phyloP scores from a whole-genome alignment of 2,329 filamentous ascomycete genomes.

The Aspergillus luchuensis region DNA sequence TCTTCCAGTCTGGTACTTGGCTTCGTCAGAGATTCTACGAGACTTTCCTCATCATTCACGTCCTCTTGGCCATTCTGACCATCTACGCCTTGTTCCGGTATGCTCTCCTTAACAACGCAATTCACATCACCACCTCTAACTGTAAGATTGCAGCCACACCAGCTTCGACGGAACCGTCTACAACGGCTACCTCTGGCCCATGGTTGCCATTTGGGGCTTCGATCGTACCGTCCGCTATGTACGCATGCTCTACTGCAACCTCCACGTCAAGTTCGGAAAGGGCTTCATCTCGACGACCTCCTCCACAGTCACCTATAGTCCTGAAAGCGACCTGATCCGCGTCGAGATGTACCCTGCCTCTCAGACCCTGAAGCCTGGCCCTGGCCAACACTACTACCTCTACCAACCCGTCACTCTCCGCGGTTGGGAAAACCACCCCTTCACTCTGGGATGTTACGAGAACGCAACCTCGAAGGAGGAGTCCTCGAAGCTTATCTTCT shows the following conservation, averaged over 20 bases:
- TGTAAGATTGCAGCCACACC: slow-evolving; percentile 39
- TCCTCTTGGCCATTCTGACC: slow-evolving; percentile 39
- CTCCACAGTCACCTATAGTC: neutral
- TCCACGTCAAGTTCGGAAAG: slow-evolving; percentile 24
- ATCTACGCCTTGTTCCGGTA: slow-evolving; percentile 45
- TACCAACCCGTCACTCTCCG: slow-evolving; percentile 44
- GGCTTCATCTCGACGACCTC: neutral
- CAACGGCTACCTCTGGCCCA: slow-evolving; percentile 51
- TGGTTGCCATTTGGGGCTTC: slow-evolving; percentile 50
- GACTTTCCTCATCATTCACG: slow-evolving; percentile 43
- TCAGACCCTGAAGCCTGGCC: neutral
- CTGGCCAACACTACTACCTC: slow-evolving; percentile 52
- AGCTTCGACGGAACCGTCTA: slow-evolving; percentile 50
- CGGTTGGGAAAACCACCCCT: slow-evolving; percentile 54
- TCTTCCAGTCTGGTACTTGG: slow-evolving; percentile 7
- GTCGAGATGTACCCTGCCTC: neutral
- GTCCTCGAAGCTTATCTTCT: slow-evolving; percentile 18
- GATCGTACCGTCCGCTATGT: slow-evolving; percentile 37
- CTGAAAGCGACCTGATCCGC: neutral
- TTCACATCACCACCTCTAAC: neutral
- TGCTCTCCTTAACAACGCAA: neutral
- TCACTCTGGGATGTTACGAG: slow-evolving; percentile 38
- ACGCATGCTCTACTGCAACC: slow-evolving; percentile 46
- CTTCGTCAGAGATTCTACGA: slow-evolving; percentile 42
- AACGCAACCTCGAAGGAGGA: slow-evolving; percentile 40